Evolutionary conservation across 2,329 filamentous ascomycete genomes (phyloP).

Genomic region (Samsoniella hepiali): DNA sequence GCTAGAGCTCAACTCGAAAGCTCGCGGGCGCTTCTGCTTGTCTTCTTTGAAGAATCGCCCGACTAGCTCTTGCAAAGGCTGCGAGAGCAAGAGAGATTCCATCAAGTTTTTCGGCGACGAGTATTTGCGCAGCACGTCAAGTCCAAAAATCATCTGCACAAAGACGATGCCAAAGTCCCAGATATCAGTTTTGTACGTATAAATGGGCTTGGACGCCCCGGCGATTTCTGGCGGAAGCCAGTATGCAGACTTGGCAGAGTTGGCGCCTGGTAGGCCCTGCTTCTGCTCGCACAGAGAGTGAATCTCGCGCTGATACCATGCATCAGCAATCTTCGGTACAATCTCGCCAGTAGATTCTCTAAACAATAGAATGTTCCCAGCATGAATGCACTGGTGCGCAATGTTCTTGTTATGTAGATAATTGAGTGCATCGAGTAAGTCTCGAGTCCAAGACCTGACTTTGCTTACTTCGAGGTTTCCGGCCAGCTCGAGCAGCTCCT

Average conservation of each 20-base stretch:
- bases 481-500: conserved; percentile 76
- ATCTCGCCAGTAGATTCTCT: conserved; percentile 66
- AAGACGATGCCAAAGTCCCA: conserved; percentile 94
- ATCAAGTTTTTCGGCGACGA: conserved; percentile 74
- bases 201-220: conserved; percentile 56
- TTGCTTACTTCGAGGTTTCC: conserved; percentile 70
- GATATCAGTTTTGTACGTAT: conserved; percentile 79
- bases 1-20: conserved; percentile 67
- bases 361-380: conserved; percentile 75
- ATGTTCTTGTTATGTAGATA: conserved; percentile 84
- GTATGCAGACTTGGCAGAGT: conserved; percentile 69
- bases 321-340: conserved; percentile 71
- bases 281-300: conserved; percentile 57
- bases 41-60: conserved; percentile 81
- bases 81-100: conserved; percentile 67
- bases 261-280: conserved; percentile 49
- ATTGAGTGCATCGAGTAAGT: conserved; percentile 82
- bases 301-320: conserved; percentile 65
- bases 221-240: conserved; percentile 81
- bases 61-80: conserved; percentile 74
- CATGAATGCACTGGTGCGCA: conserved; percentile 78
- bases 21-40: conserved; percentile 76
- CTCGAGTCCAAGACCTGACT: conserved; percentile 85
- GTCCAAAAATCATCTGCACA: conserved; percentile 89
- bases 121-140: conserved; percentile 72